phyloP scores from a whole-genome alignment of 164 flowering plant genomes.

The Berberis vulgaris region DNA sequence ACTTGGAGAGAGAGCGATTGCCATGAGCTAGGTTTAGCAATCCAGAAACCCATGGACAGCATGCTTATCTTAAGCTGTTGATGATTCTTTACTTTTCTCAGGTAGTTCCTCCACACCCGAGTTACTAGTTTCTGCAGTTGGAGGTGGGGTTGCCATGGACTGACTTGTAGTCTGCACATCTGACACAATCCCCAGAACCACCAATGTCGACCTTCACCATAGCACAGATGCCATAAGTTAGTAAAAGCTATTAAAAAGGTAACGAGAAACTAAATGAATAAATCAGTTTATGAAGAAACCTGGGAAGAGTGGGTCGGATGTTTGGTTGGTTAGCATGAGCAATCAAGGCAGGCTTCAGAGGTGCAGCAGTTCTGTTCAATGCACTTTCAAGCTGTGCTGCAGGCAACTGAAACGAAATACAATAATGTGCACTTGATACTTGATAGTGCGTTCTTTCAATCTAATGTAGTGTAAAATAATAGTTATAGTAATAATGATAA shows the following conservation, averaged over 20 bases:
- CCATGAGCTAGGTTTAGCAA: neutral
- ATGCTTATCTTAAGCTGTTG: conserved; percentile 19
- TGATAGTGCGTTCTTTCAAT: too few species aligned
- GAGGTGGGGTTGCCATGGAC: conserved; percentile 31
- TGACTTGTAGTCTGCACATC: conserved; percentile 52
- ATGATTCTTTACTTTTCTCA: conserved; percentile 52
- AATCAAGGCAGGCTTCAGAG: conserved; percentile 57
- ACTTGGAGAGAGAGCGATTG: neutral
- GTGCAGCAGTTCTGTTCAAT: conserved; percentile 49
- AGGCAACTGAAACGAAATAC: conserved; percentile 55
- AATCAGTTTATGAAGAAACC: conserved; percentile 27
- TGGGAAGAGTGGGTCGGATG: conserved; percentile 66
- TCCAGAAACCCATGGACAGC: neutral
- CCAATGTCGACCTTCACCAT: conserved; percentile 49
- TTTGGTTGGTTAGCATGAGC: conserved; percentile 77
- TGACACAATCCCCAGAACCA: conserved; percentile 57
- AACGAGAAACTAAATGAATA: neutral
- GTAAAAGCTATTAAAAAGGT: neutral
- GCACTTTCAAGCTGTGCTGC: conserved; percentile 85
- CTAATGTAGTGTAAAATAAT: too few species aligned
- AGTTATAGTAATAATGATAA: too few species aligned
- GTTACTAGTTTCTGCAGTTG: conserved; percentile 29
- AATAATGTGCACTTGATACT: too few species aligned
- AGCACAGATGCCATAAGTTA: neutral
- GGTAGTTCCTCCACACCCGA: conserved; percentile 33